A percentile compares a stretch with the other conserved stretches of the same genome.
These are phyloP conservation scores for Penicillium sp. DNA, from an alignment of 2,329 filamentous ascomycete genomes.

Conservation along the genomic window DNA sequence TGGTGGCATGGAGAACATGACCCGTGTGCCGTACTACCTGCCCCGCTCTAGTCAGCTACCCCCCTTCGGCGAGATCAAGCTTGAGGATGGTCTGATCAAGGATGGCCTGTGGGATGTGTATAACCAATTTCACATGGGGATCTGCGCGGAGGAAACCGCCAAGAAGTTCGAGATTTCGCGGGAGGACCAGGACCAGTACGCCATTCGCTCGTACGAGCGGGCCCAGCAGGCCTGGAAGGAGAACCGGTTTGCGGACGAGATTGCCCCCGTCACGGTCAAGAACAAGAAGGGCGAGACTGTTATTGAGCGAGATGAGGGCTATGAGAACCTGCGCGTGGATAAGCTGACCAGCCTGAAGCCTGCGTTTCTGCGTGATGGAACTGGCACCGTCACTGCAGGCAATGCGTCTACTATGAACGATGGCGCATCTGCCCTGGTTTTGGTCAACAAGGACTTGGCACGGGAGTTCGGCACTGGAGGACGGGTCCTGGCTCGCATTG, in stretches of 20 bases:
- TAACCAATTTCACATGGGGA: conserved; percentile 96
- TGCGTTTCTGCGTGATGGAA: conserved; percentile 82
- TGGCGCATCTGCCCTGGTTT: conserved; percentile 83
- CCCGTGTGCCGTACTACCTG: conserved; percentile 85
- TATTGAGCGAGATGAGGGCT: conserved; percentile 83
- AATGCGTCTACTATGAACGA: conserved; percentile 95
- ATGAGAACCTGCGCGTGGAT: conserved; percentile 79
- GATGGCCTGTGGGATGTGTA: conserved; percentile 97
- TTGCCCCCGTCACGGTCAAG: conserved; percentile 82
- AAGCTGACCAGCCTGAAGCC: conserved; percentile 86
- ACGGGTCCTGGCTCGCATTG: conserved; percentile 82
- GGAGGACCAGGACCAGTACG: conserved; percentile 87
- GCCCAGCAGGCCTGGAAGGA: conserved; percentile 86
- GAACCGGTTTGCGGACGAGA: conserved; percentile 82
- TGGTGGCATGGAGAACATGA: conserved; percentile 99
- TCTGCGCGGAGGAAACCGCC: conserved; percentile 90
- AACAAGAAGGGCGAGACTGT: conserved; percentile 78
- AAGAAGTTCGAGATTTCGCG: conserved; percentile 80
- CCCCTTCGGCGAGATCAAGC: conserved; percentile 79
- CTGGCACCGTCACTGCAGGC: conserved; percentile 87
- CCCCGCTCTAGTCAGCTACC: conserved; percentile 78
- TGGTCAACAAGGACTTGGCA: conserved; percentile 78
- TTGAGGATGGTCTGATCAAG: conserved; percentile 90
- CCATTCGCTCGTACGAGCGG: conserved; percentile 83
- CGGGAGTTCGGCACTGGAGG: conserved; percentile 75